A percentile compares a stretch with the other conserved stretches of the same genome.
Conservation (phyloP, 176 grass and related monocot genomes). For the Typha latifolia region DNA sequence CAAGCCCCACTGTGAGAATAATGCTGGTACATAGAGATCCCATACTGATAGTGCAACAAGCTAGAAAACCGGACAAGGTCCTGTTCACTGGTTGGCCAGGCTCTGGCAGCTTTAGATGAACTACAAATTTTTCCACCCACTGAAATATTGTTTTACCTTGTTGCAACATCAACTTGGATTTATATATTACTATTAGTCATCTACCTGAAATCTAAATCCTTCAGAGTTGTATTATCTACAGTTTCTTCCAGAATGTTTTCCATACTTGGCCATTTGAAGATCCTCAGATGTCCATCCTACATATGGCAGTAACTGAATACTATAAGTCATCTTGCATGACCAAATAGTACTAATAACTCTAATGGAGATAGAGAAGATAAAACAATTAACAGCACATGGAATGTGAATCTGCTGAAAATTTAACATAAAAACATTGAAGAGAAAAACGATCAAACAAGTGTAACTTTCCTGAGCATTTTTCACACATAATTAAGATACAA, state of each 20-base stretch:
- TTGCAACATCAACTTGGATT: neutral
- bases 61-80: neutral
- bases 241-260: slow-evolving; percentile 55
- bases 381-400: too few relatives aligned
- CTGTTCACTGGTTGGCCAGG: neutral
- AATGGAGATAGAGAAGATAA: neutral
- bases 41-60: neutral
- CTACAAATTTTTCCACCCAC: neutral
- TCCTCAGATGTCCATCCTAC: slow-evolving; percentile 81
- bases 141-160: neutral
- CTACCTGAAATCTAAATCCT: slow-evolving; percentile 88
- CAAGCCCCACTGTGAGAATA: neutral
- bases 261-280: slow-evolving; percentile 86
- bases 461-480: neutral
- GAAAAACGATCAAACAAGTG: neutral
- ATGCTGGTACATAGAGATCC: too few relatives aligned
- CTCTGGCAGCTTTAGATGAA: neutral
- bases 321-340: neutral
- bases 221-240: slow-evolving; percentile 56
- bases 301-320: slow-evolving; percentile 8
- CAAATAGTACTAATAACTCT: neutral
- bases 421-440: too few relatives aligned
- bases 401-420: too few relatives aligned
- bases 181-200: neutral
- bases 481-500: neutral